Percentiles rank a stretch among this genome's conserved stretches.
phyloP scores from a whole-genome alignment of 768 basidiomycete species.

The Asterophora parasitica region DNA sequence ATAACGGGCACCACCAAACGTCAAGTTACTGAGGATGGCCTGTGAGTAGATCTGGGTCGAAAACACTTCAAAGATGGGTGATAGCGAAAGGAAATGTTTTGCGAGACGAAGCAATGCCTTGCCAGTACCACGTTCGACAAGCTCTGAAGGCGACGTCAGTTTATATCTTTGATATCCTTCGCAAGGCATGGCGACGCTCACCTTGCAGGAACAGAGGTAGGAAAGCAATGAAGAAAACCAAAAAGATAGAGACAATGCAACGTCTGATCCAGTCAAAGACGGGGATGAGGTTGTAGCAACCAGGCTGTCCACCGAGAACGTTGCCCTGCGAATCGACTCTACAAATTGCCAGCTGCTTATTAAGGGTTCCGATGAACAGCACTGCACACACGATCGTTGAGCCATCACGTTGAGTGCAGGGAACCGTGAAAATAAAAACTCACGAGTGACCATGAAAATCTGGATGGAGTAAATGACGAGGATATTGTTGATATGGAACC shows the following conservation, averaged over 20 bases:
- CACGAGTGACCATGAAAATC: constrained; percentile 92
- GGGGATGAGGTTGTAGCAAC: constrained; percentile 94
- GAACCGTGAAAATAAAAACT: constrained; percentile 27
- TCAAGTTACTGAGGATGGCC: constrained; percentile 93
- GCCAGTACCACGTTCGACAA: constrained; percentile 94
- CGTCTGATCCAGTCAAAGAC: constrained; percentile 98
- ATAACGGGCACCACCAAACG: constrained; percentile 97
- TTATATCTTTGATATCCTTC: neutral
- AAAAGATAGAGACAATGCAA: constrained; percentile 94
- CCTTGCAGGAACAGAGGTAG: constrained; percentile 95
- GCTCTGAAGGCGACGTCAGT: constrained; percentile 46
- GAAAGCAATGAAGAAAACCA: constrained; percentile 98
- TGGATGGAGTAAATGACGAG: constrained; percentile 98
- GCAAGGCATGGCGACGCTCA: constrained; percentile 28
- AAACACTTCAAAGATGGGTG: constrained; percentile 98
- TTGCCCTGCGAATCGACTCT: constrained; percentile 77
- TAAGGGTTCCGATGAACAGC: constrained; percentile 92
- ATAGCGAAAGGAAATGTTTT: constrained; percentile 96
- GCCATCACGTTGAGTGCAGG: neutral
- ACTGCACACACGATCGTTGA: constrained; percentile 39
- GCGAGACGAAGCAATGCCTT: constrained; percentile 90
- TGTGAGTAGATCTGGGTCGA: constrained; percentile 98
- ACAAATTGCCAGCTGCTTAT: constrained; percentile 89
- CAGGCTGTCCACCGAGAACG: constrained; percentile 77
- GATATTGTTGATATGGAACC: constrained; percentile 99